Evolutionary conservation across 1,284 basidiomycete species (phyloP), one percentile per base, ranked within the genome.

Genomic region (Microbotryum silenes-acaulis): DNA sequence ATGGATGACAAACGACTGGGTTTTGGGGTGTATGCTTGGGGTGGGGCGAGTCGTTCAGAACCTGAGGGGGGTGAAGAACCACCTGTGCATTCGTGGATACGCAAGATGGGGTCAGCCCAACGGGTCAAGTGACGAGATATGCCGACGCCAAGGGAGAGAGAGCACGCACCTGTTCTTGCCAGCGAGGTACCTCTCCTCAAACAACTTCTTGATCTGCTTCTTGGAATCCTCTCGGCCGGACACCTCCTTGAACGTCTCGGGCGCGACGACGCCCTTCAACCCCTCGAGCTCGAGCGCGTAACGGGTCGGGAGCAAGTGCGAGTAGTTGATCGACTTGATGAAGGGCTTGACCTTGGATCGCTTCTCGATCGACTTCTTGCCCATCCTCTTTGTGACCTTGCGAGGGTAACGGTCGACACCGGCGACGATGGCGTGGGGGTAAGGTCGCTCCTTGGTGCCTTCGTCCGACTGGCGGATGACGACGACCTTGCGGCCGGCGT

Each of bases 371-470:
- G 89, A 91, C 84, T 94, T 97, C 77, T 89, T 85, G 72, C 92
- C 90, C 92, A 97, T 97, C 71, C 88, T 86, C 77, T 87, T 88
- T 72, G 91, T 94, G 68, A 96, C 91, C 81, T 96, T 96, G 76
- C 87, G 82, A 37, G 92, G 92, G 85, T 94, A 96, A 71, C 91
- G 84, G 81, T 97, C 92, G 76, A 97, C 83, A 71, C 92, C 92
- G 68, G 91, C 92, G 75, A 96, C 91, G 74, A 97, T 86, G 73
- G 92, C 92, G 77, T 97, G 91, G 70, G 92, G 89, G 81, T 94
- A 97, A 54, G 65, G 65, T 52, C 67, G 62, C 58, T 69, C 65
- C 78, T 90, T 89, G 68, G 85, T 88, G 49, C 89, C 89, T 75
- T 91, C 89, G 74, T 91, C 89, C 66, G 85, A 75, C 77, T 90